Evolutionary conservation across 305 asterid species (phyloP).

Genomic region (Fraxinus ornus): DNA sequence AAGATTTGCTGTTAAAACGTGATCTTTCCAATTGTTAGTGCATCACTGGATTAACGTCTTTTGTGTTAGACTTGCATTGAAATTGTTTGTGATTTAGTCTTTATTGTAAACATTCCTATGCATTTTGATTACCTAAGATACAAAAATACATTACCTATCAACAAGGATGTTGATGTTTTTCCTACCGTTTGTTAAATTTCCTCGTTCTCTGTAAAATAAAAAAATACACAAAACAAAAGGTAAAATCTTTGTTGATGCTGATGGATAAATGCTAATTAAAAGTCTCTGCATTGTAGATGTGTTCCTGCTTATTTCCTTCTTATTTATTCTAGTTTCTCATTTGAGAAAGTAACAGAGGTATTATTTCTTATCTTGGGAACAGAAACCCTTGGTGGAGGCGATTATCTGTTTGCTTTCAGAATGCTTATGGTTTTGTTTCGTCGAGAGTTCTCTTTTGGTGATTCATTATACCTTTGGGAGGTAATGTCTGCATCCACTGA

Average conservation of each 20-base stretch:
- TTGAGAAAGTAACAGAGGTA: constrained; percentile 23
- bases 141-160: background rate
- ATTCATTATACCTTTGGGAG: constrained; percentile 94
- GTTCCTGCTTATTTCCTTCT: background rate
- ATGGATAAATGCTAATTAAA: background rate
- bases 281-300: constrained; percentile 11
- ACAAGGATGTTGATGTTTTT: background rate
- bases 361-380: constrained; percentile 30
- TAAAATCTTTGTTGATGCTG: background rate
- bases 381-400: constrained; percentile 89
- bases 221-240: background rate
- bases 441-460: constrained; percentile 87
- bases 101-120: background rate
- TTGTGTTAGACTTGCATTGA: background rate
- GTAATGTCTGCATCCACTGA: constrained; percentile 34
- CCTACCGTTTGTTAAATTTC: background rate
- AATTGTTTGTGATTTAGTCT: background rate
- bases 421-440: constrained; percentile 96
- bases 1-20: background rate
- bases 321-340: background rate
- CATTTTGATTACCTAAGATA: background rate
- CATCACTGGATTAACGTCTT: background rate
- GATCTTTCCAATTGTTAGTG: background rate
- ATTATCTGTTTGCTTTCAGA: constrained; percentile 83
- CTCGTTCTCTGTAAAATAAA: background rate